Evolutionary conservation across 2,329 filamentous ascomycete species (phyloP).

Genomic region (Sclerotinia glacialis): DNA sequence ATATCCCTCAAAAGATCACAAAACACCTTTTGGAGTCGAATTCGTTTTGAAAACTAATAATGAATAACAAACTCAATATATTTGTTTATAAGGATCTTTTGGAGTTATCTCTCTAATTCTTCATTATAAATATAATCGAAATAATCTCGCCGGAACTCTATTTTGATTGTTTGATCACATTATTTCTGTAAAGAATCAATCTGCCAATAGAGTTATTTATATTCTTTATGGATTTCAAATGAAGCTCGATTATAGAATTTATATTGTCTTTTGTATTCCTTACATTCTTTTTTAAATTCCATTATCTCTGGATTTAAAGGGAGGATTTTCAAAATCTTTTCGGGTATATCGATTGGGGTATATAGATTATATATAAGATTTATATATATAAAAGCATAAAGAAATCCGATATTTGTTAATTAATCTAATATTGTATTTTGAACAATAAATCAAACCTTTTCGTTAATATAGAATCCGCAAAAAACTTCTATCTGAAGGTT

Average conservation of each 20-base stretch:
- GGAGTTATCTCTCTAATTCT: neutral
- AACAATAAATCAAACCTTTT: neutral
- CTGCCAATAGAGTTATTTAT: neutral
- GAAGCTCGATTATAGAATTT: neutral
- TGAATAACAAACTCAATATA: neutral
- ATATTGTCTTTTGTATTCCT: neutral
- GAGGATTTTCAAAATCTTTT: neutral
- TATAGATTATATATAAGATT: neutral
- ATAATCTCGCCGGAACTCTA: neutral
- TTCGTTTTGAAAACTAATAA: neutral
- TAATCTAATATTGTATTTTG: neutral
- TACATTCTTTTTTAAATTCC: neutral
- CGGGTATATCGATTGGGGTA: neutral
- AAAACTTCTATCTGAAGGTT: neutral
- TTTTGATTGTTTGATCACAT: neutral
- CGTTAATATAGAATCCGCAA: neutral
- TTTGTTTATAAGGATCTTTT: neutral
- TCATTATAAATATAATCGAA: neutral
- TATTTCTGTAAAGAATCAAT: conserved; percentile 5
- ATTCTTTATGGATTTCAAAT: neutral
- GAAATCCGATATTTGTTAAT: neutral
- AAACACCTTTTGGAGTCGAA: neutral
- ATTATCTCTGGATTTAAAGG: neutral
- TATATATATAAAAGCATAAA: neutral
- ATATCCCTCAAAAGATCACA: neutral